Evolutionary conservation across 78 protist species (phyloP), one percentile per base, ranked within the genome.

Genomic region (Chrysochromulina parva): DNA sequence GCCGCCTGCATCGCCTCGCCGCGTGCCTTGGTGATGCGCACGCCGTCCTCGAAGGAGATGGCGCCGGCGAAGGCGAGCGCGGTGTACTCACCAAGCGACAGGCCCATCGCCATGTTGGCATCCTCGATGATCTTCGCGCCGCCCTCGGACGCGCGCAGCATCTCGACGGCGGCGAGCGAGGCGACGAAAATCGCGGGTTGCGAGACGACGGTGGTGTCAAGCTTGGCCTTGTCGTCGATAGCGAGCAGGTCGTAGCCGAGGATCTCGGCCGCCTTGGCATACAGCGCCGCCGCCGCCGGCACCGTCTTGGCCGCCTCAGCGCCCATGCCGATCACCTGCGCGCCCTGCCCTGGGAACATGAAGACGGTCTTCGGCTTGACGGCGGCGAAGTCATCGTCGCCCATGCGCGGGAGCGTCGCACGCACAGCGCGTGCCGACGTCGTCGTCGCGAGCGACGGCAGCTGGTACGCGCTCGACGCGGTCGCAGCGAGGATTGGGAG

Each of bases 1-100:
- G 93, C 93, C 9, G 89, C 89, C 89, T 89, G 92, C 92, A 89
- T 89, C n/a, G 92, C 92, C 85, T 73, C 92, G 3, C 92, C 92
- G 59, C 92, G 92, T 9, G 65, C 92, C 87, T 89, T 73, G 54
- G 76, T 82, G 52, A 90, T 53, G 26, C 55, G 17, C 38, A 90
- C 87, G 9, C 93, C 93, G 89, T 90, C 93, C 50, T 58, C 88
- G 53, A 90, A 90, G 53, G 85, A 78, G 80, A 90, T 59, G 19
- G 93, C 93, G 28, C 93, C 93, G 38, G 93, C 93, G 80, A 90
- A 90, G 82, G 66, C 57, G 19, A 90, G 89, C 54, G 93, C 93
- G 2, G 88, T 89, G 92, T 89, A 90, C 93, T 90, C 93, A 3
- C 93, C 93, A 11, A 90, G 69, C 54, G 80, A 57, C 13, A 90